Conservation (phyloP, 345 rosid species). For the Iberis pinnata region DNA sequence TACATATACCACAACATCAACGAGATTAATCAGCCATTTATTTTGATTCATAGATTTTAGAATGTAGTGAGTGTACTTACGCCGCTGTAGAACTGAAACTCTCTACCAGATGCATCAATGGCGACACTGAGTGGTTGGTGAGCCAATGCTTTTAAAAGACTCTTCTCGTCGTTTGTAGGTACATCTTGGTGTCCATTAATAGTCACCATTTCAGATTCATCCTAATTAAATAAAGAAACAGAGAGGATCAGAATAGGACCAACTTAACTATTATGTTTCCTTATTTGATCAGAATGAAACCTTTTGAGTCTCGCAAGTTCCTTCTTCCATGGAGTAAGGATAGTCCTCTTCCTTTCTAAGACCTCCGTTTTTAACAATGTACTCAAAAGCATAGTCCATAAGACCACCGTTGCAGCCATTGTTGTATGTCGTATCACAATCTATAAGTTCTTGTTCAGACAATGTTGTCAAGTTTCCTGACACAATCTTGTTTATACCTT, state of each 20-base stretch:
- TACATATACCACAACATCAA: conserved; percentile 17
- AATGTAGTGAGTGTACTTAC: conserved; percentile 36
- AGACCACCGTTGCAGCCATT: conserved; percentile 89
- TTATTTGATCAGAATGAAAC: too few species aligned
- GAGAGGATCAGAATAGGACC: background rate
- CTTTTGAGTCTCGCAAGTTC: conserved; percentile 51
- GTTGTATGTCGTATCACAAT: conserved; percentile 60
- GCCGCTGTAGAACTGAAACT: conserved; percentile 53
- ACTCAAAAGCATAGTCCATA: conserved; percentile 79
- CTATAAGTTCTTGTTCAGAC: conserved; percentile 88
- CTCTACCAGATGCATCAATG: conserved; percentile 52
- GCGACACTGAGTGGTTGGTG: conserved; percentile 60
- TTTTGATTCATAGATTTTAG: background rate
- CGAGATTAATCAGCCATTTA: background rate
- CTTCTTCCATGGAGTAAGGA: conserved; percentile 57
- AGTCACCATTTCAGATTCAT: conserved; percentile 39
- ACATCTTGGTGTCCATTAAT: conserved; percentile 57
- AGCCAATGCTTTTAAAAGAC: conserved; percentile 55
- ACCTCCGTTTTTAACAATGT: conserved; percentile 63
- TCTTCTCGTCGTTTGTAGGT: conserved; percentile 44
- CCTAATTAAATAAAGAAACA: conserved; percentile 32
- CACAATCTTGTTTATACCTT: conserved; percentile 73
- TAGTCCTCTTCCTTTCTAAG: conserved; percentile 70
- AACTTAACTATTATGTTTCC: too few species aligned
- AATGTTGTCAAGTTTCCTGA: conserved; percentile 58